Evolutionary conservation across 2,329 filamentous ascomycete species (phyloP).

Genomic region (Scedosporium dehoogii): DNA sequence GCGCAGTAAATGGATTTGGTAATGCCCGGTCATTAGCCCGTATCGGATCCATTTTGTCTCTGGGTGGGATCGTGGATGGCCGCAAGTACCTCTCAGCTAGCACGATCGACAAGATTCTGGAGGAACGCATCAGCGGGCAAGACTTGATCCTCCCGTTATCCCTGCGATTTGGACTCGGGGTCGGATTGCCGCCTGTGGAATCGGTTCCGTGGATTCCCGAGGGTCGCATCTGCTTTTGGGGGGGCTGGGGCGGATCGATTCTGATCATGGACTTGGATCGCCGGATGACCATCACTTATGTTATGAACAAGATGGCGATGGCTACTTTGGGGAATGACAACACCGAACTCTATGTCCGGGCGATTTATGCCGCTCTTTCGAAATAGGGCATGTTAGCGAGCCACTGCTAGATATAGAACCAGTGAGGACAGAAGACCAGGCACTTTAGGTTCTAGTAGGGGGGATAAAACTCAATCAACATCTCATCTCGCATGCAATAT

Average conservation of each 20-base stretch:
- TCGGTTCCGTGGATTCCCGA: constrained; percentile 12
- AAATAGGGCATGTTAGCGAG: not conserved
- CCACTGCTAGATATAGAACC: no score
- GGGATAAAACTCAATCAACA: no score
- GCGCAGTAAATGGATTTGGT: constrained; percentile 31
- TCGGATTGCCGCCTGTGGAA: constrained; percentile 16
- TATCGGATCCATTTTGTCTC: constrained; percentile 24
- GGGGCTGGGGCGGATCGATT: constrained; percentile 34
- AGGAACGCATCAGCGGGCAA: constrained; percentile 28
- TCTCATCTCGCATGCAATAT: no score
- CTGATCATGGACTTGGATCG: constrained; percentile 31
- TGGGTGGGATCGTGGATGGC: constrained; percentile 12
- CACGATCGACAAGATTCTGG: constrained; percentile 33
- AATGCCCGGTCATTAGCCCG: constrained; percentile 32
- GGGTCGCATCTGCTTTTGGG: constrained; percentile 28
- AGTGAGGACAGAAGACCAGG: no score
- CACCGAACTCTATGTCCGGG: not conserved
- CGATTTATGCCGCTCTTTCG: not conserved
- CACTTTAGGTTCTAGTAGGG: no score
- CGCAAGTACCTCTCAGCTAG: constrained; percentile 25
- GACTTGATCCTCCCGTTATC: constrained; percentile 27
- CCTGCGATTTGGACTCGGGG: constrained; percentile 32
- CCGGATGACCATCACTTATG: constrained; percentile 30
- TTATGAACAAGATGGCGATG: constrained; percentile 32
- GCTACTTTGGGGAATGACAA: not conserved